Evolutionary conservation across 73 alveolate species (phyloP).

Genomic region (Symbiodinium natans): DNA sequence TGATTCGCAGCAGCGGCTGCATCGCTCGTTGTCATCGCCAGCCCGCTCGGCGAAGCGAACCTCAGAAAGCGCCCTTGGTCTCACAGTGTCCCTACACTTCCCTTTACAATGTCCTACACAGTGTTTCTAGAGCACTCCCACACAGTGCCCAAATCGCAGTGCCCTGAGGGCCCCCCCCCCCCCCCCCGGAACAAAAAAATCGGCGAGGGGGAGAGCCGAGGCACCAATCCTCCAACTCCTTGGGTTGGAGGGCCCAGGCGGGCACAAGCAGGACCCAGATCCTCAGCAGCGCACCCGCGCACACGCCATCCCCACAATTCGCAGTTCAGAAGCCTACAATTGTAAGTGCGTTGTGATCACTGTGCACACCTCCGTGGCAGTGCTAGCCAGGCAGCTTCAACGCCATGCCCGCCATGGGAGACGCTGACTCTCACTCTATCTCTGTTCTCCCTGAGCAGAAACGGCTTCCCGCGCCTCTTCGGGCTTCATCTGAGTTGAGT

Average conservation of each 20-base stretch:
- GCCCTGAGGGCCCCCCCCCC: no score
- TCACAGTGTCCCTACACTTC: background rate
- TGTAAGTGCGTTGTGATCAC: background rate
- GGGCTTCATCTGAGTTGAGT: no score
- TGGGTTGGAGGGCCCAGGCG: conserved; percentile 47
- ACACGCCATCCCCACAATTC: background rate
- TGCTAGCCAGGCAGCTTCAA: background rate
- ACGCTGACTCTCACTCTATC: no score
- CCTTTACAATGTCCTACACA: no score
- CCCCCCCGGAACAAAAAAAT: no score
- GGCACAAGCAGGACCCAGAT: background rate
- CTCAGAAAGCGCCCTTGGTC: background rate
- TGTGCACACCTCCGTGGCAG: background rate
- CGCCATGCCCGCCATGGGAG: no score
- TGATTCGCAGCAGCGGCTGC: background rate
- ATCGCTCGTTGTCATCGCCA: conserved; percentile 25
- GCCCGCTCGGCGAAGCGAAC: conserved; percentile 21
- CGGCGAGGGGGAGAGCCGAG: no score
- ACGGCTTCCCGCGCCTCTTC: no score
- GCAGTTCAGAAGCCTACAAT: background rate
- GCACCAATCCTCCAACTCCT: conserved; percentile 58
- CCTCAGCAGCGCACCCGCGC: no score
- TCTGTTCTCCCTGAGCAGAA: no score
- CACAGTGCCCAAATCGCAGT: no score
- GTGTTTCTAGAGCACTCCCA: no score